Percentiles rank a stretch among this genome's conserved stretches.
Conservation (phyloP, 768 basidiomycete genomes). For the Sarcodon aspratus region DNA sequence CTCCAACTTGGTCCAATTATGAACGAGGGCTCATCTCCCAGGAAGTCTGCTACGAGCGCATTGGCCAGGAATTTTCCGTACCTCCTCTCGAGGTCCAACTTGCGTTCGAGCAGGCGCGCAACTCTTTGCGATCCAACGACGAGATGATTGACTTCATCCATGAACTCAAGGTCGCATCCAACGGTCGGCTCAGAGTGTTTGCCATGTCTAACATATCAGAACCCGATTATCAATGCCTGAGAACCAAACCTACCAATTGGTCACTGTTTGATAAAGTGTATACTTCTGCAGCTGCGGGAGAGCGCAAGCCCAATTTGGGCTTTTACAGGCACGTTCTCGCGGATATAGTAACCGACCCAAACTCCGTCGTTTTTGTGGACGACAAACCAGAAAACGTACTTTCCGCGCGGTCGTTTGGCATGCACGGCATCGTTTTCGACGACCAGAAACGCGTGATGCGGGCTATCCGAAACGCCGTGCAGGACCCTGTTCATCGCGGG, state of each 20-base stretch:
- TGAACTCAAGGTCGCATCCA: conserved; percentile 28
- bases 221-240: conserved; percentile 36
- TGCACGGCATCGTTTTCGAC: conserved; percentile 43
- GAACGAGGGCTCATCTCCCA: conserved; percentile 35
- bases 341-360: conserved; percentile 32
- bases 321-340: conserved; percentile 40
- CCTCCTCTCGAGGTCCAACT: conserved; percentile 23
- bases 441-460: conserved; percentile 27
- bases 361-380: conserved; percentile 41
- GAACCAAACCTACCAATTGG: conserved; percentile 31
- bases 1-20: conserved; percentile 41
- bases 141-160: conserved; percentile 33
- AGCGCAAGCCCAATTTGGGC: conserved; percentile 45
- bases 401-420: conserved; percentile 43
- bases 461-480: conserved; percentile 33
- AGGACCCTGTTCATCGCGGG: conserved; percentile 34
- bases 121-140: conserved; percentile 35
- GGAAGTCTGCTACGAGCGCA: conserved; percentile 28
- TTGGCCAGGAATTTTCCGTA: conserved; percentile 29
- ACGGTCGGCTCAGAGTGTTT: conserved; percentile 27
- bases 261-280: conserved; percentile 41
- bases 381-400: conserved; percentile 50
- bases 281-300: conserved; percentile 37
- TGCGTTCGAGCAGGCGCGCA: conserved; percentile 36
- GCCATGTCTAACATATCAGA: conserved; percentile 52